These are phyloP conservation scores for Tuber melanosporum DNA, from an alignment of 495 filamentous ascomycete species.

Conservation along the genomic window DNA sequence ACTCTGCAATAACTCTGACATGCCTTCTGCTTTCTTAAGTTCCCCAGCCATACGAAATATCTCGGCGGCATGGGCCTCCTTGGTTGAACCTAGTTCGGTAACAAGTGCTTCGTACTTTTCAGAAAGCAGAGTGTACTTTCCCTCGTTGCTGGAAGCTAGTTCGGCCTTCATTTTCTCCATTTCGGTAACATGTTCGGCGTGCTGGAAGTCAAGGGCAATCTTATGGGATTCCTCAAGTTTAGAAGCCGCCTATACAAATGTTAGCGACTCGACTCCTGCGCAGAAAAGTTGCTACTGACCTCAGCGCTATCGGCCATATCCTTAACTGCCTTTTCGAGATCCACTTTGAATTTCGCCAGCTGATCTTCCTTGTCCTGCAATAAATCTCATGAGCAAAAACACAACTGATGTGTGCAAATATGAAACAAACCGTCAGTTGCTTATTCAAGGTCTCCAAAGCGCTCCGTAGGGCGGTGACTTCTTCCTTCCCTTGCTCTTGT, in stretches of 20 bases:
- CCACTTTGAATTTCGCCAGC: constrained; percentile 22
- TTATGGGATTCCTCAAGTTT: constrained; percentile 31
- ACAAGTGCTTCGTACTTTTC: constrained; percentile 28
- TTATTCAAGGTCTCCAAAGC: constrained; percentile 25
- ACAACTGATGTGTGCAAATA: constrained; percentile 1
- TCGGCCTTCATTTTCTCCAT: constrained; percentile 24
- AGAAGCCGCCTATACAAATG: constrained; percentile 32
- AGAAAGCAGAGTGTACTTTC: constrained; percentile 37
- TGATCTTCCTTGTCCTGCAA: constrained; percentile 34
- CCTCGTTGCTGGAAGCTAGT: constrained; percentile 28
- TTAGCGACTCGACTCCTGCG: constrained; percentile 30
- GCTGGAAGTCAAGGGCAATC: constrained; percentile 28
- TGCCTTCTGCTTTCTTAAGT: constrained; percentile 25
- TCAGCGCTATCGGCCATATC: constrained; percentile 32
- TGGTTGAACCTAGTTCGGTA: constrained; percentile 14
- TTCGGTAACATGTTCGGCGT: constrained; percentile 23
- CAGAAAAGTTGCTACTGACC: constrained; percentile 29
- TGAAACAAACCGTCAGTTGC: constrained; percentile 30
- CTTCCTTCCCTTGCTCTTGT: constrained; percentile 27
- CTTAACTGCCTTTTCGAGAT: constrained; percentile 29
- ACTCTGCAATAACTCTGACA: constrained; percentile 24
- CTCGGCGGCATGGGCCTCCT: constrained; percentile 30
- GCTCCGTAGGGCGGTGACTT: constrained; percentile 22
- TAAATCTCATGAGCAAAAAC: constrained; percentile 15
- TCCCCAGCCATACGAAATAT: constrained; percentile 26